Base-by-base conservation (phyloP, 176 grass and related monocot genomes). In the Cenchrus fungigraminus region DNA sequence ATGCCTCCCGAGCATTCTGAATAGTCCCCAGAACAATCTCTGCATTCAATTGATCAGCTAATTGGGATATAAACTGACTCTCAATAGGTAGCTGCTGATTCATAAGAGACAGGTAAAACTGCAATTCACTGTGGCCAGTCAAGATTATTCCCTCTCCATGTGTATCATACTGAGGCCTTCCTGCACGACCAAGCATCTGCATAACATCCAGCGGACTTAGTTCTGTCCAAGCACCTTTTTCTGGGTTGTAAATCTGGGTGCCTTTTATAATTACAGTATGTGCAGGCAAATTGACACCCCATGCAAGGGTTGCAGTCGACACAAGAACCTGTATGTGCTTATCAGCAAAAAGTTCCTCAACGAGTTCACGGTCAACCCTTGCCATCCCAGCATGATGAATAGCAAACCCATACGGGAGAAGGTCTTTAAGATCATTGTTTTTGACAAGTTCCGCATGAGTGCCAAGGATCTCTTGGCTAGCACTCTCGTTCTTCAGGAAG, bases 181-280 rank as follows among this genome's bases (percentile, higher is more conserved):
- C 96, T 58, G 96, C 96, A 86, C 91, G 91, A 78, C 96, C 96
- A 81, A 98, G 96, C 96, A 98, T 98, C 79, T 98, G 96, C 96
- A 98, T 98, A 67, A 98, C 96, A 86, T 98, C 96, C 28, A 98
- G 64, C 12, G 93, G 93, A 80, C 96, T 98, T 85, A 98, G 80
- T 77, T 98, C 96, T 43, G 93, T 95, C 96, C 96, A 98, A 51
- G 91, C 89, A 87, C 93, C 93, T 92, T 98, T 98, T 80, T 95
- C 96, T 1, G 96, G 96, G 89, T 93, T 95, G 86, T 98, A 98
- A 73, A 98, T 95, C 74, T 98, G 96, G 31, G 96, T 98, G 10
- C 97, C 93, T 84, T 96, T 99, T 81, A 95, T 95, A 67, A 98
- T 95, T 82, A 98, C 96, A 28, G 91, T 98, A 67, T 98, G 96